Conservation (phyloP, 2,329 filamentous ascomycete genomes). For the Colletotrichum shisoi region DNA sequence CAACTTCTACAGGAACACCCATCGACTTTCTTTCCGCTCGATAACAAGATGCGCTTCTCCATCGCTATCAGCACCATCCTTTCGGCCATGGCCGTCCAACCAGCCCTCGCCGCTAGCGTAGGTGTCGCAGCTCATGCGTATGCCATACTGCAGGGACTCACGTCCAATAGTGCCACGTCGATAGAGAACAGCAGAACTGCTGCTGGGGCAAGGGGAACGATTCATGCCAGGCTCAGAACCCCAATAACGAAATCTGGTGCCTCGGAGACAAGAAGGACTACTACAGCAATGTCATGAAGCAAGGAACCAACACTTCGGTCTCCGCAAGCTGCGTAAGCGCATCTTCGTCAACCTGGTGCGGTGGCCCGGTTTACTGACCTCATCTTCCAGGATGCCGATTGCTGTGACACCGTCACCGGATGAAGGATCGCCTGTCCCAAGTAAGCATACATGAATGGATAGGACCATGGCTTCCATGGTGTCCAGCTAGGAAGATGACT, state of each 20-base stretch:
- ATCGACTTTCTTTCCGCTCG: too few relatives aligned
- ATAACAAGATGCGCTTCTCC: not conserved
- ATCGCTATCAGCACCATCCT: not conserved
- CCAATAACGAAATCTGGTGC: too few relatives aligned
- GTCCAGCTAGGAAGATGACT: too few relatives aligned
- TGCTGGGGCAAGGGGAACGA: conserved; percentile 1
- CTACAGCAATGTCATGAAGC: not conserved
- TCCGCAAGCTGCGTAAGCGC: not conserved
- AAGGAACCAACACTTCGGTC: not conserved
- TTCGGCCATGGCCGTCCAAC: not conserved
- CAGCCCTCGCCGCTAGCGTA: not conserved
- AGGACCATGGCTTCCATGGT: too few relatives aligned
- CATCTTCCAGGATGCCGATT: conserved; percentile 1
- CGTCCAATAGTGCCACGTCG: not conserved
- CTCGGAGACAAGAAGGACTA: too few relatives aligned
- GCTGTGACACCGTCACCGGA: conserved; percentile 4
- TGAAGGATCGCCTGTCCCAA: conserved; percentile 2
- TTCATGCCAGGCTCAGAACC: not conserved
- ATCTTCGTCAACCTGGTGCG: not conserved
- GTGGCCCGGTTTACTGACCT: not conserved
- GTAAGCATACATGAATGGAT: not conserved
- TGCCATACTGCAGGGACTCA: too few relatives aligned
- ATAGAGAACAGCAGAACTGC: not conserved
- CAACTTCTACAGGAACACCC: too few relatives aligned
- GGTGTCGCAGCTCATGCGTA: not conserved